phyloP scores from a whole-genome alignment of 148 eudicot species.

The Limonium bicolor region DNA sequence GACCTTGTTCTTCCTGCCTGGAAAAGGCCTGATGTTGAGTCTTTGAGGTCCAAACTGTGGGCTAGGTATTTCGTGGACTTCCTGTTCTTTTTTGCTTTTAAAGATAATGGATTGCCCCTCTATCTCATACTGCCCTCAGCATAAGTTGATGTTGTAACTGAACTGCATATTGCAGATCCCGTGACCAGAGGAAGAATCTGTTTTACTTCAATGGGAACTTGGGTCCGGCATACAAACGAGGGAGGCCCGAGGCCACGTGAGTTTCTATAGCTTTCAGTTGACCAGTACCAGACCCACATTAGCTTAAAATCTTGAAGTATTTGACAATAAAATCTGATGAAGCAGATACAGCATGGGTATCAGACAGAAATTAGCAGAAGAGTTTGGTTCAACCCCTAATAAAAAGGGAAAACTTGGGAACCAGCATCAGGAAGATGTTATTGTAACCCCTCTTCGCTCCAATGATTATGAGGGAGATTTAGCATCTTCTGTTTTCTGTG shows the following conservation, averaged over 20 bases:
- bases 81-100: too few species aligned
- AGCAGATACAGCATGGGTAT: conserved; percentile 97
- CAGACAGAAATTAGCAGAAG: conserved; percentile 75
- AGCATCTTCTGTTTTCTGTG: conserved; percentile 81
- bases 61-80: conserved; percentile 46
- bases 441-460: conserved; percentile 69
- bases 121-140: too few species aligned
- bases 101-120: too few species aligned
- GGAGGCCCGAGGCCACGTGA: conserved; percentile 88
- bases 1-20: conserved; percentile 96
- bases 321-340: too few species aligned
- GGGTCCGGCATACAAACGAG: conserved; percentile 72
- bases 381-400: conserved; percentile 72
- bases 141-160: too few species aligned
- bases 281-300: too few species aligned
- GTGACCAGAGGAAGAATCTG: conserved; percentile 43
- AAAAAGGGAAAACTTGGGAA: conserved; percentile 80
- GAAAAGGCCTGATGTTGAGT: conserved; percentile 62
- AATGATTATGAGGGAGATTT: conserved; percentile 45
- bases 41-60: conserved; percentile 63
- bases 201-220: conserved; percentile 96
- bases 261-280: too few species aligned
- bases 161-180: conserved; percentile 48
- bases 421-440: conserved; percentile 70
- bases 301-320: too few species aligned